Evolutionary conservation across 1,284 basidiomycete species (phyloP), one percentile per base, ranked within the genome.

Genomic region (Pisolithus thermaeus): DNA sequence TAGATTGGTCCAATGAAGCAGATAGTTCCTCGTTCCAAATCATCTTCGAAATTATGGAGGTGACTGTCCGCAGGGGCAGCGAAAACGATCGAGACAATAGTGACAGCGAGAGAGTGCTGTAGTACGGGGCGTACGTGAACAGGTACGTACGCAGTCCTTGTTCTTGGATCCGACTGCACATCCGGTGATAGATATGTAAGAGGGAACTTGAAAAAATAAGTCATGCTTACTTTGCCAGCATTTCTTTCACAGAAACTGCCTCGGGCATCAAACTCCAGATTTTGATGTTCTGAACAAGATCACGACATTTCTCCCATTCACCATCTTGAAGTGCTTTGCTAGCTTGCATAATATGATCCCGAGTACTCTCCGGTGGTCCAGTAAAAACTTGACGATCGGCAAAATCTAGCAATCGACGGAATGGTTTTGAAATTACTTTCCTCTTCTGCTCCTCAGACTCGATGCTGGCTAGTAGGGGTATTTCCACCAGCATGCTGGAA

Each of bases 321-420:
- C 97, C 96, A 57, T 90, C 85, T 72, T 98, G 94, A 51, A 99
- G 73, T 4, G 97, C 95, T 73, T 95, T 97, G 71, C 90, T 91
- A 4, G 97, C 97, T 72, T 98, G 96, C 92, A 99, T 98, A 69
- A 99, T 96, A 70, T 99, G 96, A 68, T 99, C 97, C 41, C 96
- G 78, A 47, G 96, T 99, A 69, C 92, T 98, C 74, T 99, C 97
- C 28, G 97, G 97, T 3, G 97, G 97, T 16, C 97, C 97, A 40
- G 93, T 95, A 72, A 99, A 99, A 9, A 97, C 90, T 72, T 98
- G 95, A 41, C 95, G 84, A 67, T 99, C 97, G 4, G 96, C 95
- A 68, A 97, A 95, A 73, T 99, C 97, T 54, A 99, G 78, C 61
- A 98, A 76, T 43, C 96, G 83, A 49, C 96, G 83, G 84, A 99